These are phyloP conservation scores for Erigeron canadensis DNA, from an alignment of 129 eudicot genomes.

Conservation along the genomic window DNA sequence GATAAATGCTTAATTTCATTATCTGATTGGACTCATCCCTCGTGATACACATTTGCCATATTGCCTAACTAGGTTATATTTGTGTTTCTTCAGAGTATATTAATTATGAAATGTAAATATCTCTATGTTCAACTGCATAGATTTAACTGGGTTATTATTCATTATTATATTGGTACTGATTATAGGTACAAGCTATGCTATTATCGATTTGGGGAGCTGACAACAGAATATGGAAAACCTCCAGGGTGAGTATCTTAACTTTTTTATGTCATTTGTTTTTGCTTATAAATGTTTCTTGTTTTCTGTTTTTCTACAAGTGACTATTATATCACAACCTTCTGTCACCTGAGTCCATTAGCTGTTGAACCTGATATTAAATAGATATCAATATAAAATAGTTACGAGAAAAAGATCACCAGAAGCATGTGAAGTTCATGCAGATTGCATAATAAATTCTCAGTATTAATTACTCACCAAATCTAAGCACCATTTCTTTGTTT, in stretches of 20 bases:
- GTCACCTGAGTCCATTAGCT: too few species aligned
- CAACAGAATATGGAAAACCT: conserved; percentile 91
- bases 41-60: not conserved
- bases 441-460: too few species aligned
- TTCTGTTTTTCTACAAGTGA: not conserved
- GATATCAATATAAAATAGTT: too few species aligned
- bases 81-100: not conserved
- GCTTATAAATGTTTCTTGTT: not conserved
- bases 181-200: conserved; percentile 86
- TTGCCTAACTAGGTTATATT: not conserved
- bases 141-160: not conserved
- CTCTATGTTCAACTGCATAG: conserved; percentile 6
- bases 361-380: too few species aligned
- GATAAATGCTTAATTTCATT: not conserved
- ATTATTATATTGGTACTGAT: conserved; percentile 4
- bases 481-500: too few species aligned
- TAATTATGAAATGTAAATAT: not conserved
- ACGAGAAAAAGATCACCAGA: too few species aligned
- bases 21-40: not conserved
- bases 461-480: too few species aligned
- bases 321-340: not conserved
- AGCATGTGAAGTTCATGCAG: too few species aligned
- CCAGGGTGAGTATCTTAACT: conserved; percentile 64
- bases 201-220: conserved; percentile 93
- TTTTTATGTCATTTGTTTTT: not conserved